Evolutionary conservation across 768 basidiomycete species (phyloP), one percentile per base, ranked within the genome.

Genomic region (Dentipellis fragilis): DNA sequence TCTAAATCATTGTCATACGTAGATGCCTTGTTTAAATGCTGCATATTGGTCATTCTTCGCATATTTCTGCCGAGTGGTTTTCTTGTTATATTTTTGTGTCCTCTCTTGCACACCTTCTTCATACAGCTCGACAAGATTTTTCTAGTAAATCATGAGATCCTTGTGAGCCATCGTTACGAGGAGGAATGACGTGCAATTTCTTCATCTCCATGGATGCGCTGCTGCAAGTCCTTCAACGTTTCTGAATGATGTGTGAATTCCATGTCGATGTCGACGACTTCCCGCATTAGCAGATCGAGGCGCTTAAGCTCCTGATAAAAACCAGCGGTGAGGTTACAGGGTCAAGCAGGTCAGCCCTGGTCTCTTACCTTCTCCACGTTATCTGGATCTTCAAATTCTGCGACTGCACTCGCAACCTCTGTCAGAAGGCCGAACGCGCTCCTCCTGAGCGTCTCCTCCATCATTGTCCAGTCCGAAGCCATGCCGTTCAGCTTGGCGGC

Each of bases 21-120:
- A 89, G 38, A 93, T 77, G 12, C 70, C 68, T 55, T 85, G 75
- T 64, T 75, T 82, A 72, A 89, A 92, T 17, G 72, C 64, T 12
- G 68, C 62, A 62, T 92, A 94, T 21, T 72, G 67, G 0, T 80
- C 73, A 51, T 73, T 69, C 49, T 84, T 84, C 14, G 77, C 78
- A 64, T 91, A 93, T 65, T 85, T 91, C 67, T 93, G 88, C 9
- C 91, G 80, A 7, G 81, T 72, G 0, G 90, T 92, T 70, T 80
- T 81, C 29, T 64, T 65, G 1, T 71, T 61, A 66, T 89, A 87
- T 29, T 71, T 72, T 6, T 76, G 69, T 45, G 76, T 64, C 40
- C 66, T 67, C 14, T 65, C 66, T 49, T 74, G 65, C 0, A 82
- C 72, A n/a, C 67, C 75, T 21, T 61, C 62, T 49, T 78, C 66